A percentile compares a stretch with the other conserved stretches of the same genome.
Conservation (phyloP, 805 yeast species). For the Ogataea naganishii region DNA sequence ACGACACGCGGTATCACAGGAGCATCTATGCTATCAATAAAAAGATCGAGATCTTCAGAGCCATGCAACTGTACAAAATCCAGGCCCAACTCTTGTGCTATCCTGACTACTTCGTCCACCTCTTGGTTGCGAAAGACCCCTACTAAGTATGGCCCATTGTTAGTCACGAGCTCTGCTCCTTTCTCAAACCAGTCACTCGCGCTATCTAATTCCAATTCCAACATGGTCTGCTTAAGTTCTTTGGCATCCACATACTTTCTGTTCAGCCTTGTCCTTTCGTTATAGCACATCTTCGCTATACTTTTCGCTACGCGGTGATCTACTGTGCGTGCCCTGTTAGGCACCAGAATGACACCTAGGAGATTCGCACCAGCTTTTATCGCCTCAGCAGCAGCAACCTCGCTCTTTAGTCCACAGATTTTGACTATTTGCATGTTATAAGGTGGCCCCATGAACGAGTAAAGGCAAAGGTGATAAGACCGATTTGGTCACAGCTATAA, state of each 20-base stretch:
- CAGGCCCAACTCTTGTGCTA: conserved; percentile 36
- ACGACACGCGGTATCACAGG: conserved; percentile 73
- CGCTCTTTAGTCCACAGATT: conserved; percentile 72
- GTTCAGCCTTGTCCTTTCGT: conserved; percentile 14
- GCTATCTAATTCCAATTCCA: conserved; percentile 8
- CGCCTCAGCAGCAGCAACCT: conserved; percentile 65
- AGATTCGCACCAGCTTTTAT: conserved; percentile 64
- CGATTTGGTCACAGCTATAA: no score
- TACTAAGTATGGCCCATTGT: conserved; percentile 60
- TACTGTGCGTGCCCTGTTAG: conserved; percentile 68
- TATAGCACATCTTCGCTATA: conserved; percentile 28
- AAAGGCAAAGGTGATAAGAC: no score
- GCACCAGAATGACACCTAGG: conserved; percentile 83
- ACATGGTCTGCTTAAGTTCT: conserved; percentile 14
- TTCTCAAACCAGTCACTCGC: conserved; percentile 28
- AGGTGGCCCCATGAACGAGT: no score
- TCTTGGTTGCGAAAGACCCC: conserved; percentile 89
- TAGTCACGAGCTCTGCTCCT: conserved; percentile 14
- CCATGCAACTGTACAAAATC: conserved; percentile 93
- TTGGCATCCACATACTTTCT: conserved; percentile 14
- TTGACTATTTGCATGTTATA: no score
- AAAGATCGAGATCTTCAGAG: conserved; percentile 43
- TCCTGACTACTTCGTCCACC: conserved; percentile 44
- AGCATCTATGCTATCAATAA: conserved; percentile 21
- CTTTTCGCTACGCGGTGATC: conserved; percentile 33